These are phyloP conservation scores for Schizochytrium sp. DNA, from an alignment of 108 stramenopile genomes.

Conservation along the genomic window DNA sequence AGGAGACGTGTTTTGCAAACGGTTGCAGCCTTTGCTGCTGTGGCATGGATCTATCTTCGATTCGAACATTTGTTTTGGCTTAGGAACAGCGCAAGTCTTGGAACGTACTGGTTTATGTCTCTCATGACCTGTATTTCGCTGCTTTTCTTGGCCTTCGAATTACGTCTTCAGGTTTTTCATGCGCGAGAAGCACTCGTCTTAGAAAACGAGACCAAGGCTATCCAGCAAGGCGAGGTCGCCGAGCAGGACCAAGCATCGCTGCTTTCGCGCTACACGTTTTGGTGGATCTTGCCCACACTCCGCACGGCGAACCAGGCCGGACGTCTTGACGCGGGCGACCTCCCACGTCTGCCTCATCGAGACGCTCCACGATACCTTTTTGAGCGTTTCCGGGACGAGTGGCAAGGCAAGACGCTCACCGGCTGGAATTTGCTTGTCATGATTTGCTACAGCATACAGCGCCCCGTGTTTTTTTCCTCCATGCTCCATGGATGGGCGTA, in stretches of 20 bases:
- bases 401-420: not conserved
- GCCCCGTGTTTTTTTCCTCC: not conserved
- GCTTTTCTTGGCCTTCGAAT: not conserved
- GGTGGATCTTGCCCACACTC: conserved; percentile 12
- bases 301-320: not conserved
- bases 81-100: not conserved
- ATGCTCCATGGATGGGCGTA: not conserved
- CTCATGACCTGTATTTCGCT: not conserved
- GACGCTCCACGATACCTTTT: not conserved
- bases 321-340: not conserved
- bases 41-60: not conserved
- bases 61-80: not conserved
- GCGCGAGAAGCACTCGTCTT: not conserved
- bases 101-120: not conserved
- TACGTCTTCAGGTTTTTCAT: not conserved
- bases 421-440: not conserved
- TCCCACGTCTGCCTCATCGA: not conserved
- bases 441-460: not conserved
- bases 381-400: not conserved
- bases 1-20: not conserved
- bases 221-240: not conserved
- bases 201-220: not conserved
- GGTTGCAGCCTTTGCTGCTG: not conserved
- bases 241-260: not conserved
- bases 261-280: not conserved